Conservation (phyloP, 345 rosid genomes). For the Rhodamnia argentea region DNA sequence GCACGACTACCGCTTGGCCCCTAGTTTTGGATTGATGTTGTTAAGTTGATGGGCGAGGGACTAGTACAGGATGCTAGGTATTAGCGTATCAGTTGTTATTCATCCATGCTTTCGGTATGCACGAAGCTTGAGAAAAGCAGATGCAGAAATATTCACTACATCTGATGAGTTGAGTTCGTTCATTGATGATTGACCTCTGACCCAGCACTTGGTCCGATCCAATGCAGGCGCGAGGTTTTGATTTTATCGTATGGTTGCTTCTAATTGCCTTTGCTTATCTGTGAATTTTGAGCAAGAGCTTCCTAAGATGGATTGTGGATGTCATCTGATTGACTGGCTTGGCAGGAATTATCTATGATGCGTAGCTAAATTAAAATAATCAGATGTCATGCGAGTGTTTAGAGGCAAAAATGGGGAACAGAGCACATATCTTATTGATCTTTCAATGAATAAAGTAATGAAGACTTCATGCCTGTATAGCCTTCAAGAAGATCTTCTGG, state of each 20-base stretch:
- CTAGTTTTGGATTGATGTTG: neutral
- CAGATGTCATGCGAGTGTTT: neutral
- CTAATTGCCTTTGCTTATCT: neutral
- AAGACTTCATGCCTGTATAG: neutral
- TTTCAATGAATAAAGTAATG: neutral
- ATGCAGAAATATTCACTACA: neutral
- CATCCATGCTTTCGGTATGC: neutral
- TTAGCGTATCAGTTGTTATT: neutral
- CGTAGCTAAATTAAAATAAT: neutral
- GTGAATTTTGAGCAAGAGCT: neutral
- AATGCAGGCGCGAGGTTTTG: neutral
- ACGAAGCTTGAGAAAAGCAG: neutral
- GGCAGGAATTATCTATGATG: neutral
- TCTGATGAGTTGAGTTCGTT: neutral
- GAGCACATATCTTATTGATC: neutral
- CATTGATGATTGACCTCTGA: neutral
- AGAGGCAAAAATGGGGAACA: neutral
- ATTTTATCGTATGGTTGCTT: neutral
- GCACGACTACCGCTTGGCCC: neutral
- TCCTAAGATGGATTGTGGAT: neutral
- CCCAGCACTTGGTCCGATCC: neutral
- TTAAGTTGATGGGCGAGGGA: neutral
- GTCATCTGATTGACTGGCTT: neutral
- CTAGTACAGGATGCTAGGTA: neutral
- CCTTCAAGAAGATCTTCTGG: neutral